Conservation (phyloP, 495 filamentous ascomycete genomes). For the Annulohypoxylon maeteangense region DNA sequence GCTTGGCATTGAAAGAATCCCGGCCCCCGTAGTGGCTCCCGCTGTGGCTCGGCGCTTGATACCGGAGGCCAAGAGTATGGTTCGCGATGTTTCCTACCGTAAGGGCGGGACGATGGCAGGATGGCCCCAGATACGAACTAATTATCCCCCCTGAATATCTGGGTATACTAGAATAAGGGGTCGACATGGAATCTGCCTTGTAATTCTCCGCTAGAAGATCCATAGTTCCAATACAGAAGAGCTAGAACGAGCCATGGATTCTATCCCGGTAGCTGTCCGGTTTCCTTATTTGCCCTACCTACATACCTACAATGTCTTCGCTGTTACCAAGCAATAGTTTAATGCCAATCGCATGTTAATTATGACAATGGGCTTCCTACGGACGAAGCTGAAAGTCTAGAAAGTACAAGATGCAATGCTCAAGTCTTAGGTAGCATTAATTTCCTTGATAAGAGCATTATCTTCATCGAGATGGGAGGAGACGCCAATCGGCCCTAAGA, state of each 20-base stretch:
- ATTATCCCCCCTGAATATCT: not conserved
- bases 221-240: not conserved
- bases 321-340: not conserved
- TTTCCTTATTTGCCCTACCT: not conserved
- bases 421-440: not conserved
- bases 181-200: not conserved
- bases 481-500: conserved; percentile 34
- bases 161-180: not conserved
- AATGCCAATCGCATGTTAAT: not conserved
- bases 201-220: not conserved
- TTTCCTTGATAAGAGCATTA: not conserved
- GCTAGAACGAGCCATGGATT: conserved; percentile 10
- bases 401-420: not conserved
- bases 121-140: not conserved
- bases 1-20: not conserved
- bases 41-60: not conserved
- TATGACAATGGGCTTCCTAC: not conserved
- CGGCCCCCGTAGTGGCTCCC: conserved; percentile 3
- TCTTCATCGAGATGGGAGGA: conserved; percentile 22
- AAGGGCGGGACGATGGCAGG: not conserved
- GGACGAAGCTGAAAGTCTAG: conserved; percentile 4
- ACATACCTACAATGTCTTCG: not conserved
- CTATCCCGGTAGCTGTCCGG: not conserved
- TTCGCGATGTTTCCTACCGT: not conserved
- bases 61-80: not conserved